These are phyloP conservation scores for Strobilomyces dryophilus DNA, from an alignment of 768 basidiomycete species.

Conservation along the genomic window DNA sequence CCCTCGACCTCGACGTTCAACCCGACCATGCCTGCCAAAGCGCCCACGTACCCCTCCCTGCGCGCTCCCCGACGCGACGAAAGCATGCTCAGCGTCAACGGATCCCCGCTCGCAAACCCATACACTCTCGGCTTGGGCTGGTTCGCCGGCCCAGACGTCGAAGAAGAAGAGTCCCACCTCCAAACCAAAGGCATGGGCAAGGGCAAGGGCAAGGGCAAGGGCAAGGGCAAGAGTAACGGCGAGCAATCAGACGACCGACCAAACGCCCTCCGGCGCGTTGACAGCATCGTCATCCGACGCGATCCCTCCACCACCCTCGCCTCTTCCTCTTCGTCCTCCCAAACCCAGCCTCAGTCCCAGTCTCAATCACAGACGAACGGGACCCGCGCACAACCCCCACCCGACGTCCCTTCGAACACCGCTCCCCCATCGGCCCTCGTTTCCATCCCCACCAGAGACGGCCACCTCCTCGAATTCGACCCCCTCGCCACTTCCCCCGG, in stretches of 20 bases:
- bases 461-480: slow-evolving; percentile 81
- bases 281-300: slow-evolving; percentile 57
- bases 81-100: slow-evolving; percentile 76
- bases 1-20: slow-evolving; percentile 73
- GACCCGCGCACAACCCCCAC: not conserved
- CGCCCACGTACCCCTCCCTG: slow-evolving; percentile 41
- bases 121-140: slow-evolving; percentile 62
- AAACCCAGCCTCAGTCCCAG: slow-evolving; percentile 15
- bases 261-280: slow-evolving; percentile 38
- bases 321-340: slow-evolving; percentile 25
- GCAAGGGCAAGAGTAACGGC: slow-evolving; percentile 26
- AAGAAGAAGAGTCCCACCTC: slow-evolving; percentile 14
- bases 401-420: slow-evolving; percentile 7
- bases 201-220: slow-evolving; percentile 20
- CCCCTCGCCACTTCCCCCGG: slow-evolving; percentile 71
- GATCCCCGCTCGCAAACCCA: slow-evolving; percentile 78
- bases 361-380: slow-evolving; percentile 17
- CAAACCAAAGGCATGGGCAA: slow-evolving; percentile 27
- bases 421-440: slow-evolving; percentile 51
- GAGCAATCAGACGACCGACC: slow-evolving; percentile 13
- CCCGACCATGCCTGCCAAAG: slow-evolving; percentile 49
- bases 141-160: slow-evolving; percentile 40
- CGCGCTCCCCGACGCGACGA: slow-evolving; percentile 73
- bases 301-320: slow-evolving; percentile 47
- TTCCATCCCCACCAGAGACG: slow-evolving; percentile 77